Evolutionary conservation across 169 alveolate genomes (phyloP), one percentile per base, ranked within the genome.

Genomic region (Plasmodium vivax): DNA sequence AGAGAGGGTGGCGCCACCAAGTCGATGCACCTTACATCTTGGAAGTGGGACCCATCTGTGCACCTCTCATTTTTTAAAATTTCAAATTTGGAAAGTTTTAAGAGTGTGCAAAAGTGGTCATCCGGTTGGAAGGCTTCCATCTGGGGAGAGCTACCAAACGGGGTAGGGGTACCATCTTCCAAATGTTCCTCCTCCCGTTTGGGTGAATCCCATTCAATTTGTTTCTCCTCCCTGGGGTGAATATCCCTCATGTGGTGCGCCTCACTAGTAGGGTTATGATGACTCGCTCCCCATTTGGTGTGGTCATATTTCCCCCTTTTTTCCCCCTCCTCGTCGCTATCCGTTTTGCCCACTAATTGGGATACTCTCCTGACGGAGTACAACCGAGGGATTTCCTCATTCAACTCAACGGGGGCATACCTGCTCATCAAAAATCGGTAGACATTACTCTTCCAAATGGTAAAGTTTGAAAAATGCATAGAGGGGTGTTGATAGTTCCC

Each of bases 401-500:
- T 77, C 56, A 87, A 54, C 43, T 87, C 74, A 10, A 87, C 75
- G 68, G 62, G 2, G 77, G 43, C 32, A 75, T 54, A 56, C 1
- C 83, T 79, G 47, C 83, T 90, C 83, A 41, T 90, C 38, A 90
- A 81, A 51, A 90, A 90, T 32, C 32, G 41, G 47, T 90, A 90
- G 23, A 90, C 83, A 43, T 90, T 90, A 38, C 58, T 68, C 16
- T 81, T 90, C 94, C 94, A 90, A 27, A 72, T 90, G 41, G 27
- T 45, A 41, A 90, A 90, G 73, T 90, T 90, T 6, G 94, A 58
- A 62, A 81, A 90, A 90, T 90, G 94, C 94, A 90, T 90, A 38
- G 94, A 90, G 0, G 92, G 83, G 41, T 90, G 94, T 54, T 90
- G 94, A 81, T 90, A 90, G 81, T 90, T 90, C 1, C 94, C 94